Conservation (phyloP, 306 rosid species). For the Crotalaria pallida region DNA sequence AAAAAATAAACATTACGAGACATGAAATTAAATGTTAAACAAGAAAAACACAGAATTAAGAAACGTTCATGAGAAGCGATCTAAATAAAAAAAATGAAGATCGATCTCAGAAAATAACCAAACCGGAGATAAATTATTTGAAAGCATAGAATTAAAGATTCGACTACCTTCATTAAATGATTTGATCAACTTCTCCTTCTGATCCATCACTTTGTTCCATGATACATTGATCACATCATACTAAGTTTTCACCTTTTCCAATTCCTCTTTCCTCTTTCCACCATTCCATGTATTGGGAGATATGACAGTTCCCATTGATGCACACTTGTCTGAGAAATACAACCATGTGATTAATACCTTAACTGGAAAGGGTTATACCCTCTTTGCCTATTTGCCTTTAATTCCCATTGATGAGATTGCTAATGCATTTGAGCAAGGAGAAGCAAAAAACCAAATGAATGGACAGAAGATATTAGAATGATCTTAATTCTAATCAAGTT, state of each 20-base stretch:
- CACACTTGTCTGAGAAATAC: no score
- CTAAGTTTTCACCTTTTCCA: constrained; percentile 39
- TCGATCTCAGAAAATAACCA: no score
- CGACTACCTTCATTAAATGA: constrained; percentile 44
- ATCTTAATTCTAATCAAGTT: constrained; percentile 41
- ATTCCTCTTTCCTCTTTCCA: constrained; percentile 30
- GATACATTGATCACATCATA: constrained; percentile 31
- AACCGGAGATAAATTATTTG: no score
- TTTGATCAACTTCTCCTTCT: constrained; percentile 42
- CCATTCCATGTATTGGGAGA: no score
- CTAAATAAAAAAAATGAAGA: no score
- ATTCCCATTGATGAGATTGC: constrained; percentile 61
- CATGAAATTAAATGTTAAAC: no score
- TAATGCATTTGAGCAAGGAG: constrained; percentile 38
- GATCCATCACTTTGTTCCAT: constrained; percentile 31
- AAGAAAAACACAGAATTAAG: no score
- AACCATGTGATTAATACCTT: constrained; percentile 34
- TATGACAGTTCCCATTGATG: no score
- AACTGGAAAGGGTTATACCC: constrained; percentile 46
- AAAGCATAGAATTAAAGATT: not conserved
- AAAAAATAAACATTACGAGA: no score
- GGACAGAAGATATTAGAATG: constrained; percentile 31
- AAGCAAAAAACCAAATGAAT: constrained; percentile 22
- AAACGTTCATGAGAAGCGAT: no score
- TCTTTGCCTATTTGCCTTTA: constrained; percentile 52